phyloP scores from a whole-genome alignment of 345 rosid genomes.

The Camelina neglecta region DNA sequence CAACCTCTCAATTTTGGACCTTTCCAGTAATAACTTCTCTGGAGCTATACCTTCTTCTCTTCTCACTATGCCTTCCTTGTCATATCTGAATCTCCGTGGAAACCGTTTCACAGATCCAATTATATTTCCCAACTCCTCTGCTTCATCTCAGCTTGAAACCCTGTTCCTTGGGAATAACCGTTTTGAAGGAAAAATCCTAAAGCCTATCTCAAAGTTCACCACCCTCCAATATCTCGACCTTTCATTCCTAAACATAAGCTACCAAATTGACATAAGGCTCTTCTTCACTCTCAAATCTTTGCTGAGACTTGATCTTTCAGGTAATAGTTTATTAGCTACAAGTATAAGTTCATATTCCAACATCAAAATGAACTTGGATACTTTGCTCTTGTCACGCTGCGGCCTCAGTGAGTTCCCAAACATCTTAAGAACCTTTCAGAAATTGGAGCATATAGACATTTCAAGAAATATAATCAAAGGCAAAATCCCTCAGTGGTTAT shows the following conservation, averaged over 20 bases:
- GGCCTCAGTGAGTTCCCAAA: not conserved
- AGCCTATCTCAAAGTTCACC: not conserved
- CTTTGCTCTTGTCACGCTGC: fast-evolving
- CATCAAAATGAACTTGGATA: not conserved
- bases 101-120: not conserved
- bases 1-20: not conserved
- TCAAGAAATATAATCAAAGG: too few species aligned
- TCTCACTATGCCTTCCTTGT: not conserved
- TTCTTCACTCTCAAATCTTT: not conserved
- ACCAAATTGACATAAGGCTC: not conserved
- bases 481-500: not conserved
- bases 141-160: not conserved
- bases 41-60: not conserved
- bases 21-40: not conserved
- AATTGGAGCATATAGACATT: not conserved
- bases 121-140: not conserved
- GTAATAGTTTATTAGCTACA: not conserved
- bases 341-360: not conserved
- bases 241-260: not conserved
- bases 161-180: not conserved
- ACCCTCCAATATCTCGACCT: not conserved
- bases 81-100: not conserved
- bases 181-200: not conserved
- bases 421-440: not conserved
- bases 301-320: not conserved